Evolutionary conservation across 139 green algal species (phyloP), one percentile per base, ranked within the genome.

Genomic region (Eudorina sp.): DNA sequence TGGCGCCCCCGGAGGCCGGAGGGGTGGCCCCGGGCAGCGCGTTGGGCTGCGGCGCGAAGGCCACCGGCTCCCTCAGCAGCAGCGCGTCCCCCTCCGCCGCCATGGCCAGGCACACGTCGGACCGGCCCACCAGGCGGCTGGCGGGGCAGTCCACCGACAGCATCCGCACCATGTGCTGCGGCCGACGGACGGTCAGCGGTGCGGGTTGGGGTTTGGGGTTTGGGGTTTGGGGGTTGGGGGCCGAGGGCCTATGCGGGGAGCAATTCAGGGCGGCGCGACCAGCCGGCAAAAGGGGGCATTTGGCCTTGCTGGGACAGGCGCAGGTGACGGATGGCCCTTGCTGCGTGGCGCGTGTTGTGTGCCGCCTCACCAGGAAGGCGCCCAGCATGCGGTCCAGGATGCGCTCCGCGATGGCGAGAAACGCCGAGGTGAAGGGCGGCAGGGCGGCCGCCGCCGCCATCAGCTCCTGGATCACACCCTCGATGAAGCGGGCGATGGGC

Each of bases 31-130:
- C 83, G 60, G 72, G 81, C 46, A 87, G 66, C 34, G 81, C 81
- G n/a, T 78, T 11, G 38, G 81, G 81, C 81, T 79, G 81, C 31
- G 81, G 81, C 64, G 64, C 81, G 18, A 75, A 89, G 23, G 84
- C 83, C 34, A 70, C 51, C 13, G 68, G 48, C 51, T 88, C 83
- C 25, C 84, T 81, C 84, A 94, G 89, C 72, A 95, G 92, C 43
- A 74, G 34, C 0, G 95, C 95, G 29, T 94, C 89, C 14, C 94
- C 88, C 90, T 97, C 94, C 38, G 84, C 68, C 21, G 89, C 94
- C 95, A 97, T 97, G 23, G 92, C 75, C 62, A 86, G 4, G 4
- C 68, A 79, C 27, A 93, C 55, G 74, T 90, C 83, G 29, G 78
- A 66, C 19, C 83, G 82, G 9, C 55, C 16, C 9, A 88, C 89